Conservation (phyloP, 2,329 filamentous ascomycete species). For the Ophiostoma himal-ulmi region DNA sequence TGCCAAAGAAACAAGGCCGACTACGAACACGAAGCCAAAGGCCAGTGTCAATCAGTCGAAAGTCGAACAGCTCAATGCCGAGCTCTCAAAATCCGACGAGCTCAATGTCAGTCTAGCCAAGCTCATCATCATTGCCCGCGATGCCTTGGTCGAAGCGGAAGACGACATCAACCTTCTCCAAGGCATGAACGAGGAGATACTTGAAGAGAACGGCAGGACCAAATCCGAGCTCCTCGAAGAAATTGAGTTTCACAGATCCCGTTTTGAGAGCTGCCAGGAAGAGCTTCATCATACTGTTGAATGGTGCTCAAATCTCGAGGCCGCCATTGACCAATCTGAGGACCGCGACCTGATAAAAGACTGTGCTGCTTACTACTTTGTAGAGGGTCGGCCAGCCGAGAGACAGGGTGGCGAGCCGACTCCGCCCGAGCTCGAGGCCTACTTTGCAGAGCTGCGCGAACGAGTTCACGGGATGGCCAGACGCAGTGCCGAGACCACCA, state of each 20-base stretch:
- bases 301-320: neutral
- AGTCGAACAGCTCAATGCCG: neutral
- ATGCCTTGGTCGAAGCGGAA: neutral
- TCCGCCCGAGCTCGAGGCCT: neutral
- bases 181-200: neutral
- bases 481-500: neutral
- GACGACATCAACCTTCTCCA: neutral
- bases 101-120: neutral
- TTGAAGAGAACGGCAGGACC: neutral
- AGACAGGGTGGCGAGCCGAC: neutral
- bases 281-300: neutral
- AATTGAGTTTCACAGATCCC: neutral
- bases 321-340: conserved; percentile 2
- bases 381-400: neutral
- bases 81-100: neutral
- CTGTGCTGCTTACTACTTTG: neutral
- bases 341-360: neutral
- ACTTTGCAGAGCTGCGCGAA: neutral
- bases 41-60: neutral
- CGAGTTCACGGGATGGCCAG: neutral
- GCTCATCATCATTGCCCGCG: neutral
- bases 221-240: neutral
- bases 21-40: neutral
- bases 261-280: neutral
- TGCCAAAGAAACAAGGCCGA: neutral